A percentile compares a stretch with the other conserved stretches of the same genome.
Evolutionary conservation across 2,329 filamentous ascomycete species (phyloP).

Genomic region (Parastagonospora avenae): DNA sequence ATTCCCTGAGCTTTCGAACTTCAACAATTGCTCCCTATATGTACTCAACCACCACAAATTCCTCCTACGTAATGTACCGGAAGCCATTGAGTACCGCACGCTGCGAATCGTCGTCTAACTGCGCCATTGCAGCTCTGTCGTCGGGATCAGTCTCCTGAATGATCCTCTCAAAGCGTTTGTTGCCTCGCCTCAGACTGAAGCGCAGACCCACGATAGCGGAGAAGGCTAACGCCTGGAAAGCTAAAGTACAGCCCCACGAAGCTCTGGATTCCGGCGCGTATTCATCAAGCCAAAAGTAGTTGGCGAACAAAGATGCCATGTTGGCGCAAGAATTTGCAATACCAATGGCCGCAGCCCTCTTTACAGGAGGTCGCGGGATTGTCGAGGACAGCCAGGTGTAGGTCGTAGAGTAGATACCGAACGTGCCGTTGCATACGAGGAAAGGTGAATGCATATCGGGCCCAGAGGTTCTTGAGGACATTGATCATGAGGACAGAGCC

Average conservation of each 20-base stretch:
- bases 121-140: background rate
- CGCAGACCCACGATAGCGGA: background rate
- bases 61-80: background rate
- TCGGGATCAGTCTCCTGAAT: background rate
- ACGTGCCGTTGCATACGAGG: background rate
- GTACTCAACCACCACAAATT: too few relatives aligned
- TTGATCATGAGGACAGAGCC: background rate
- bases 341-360: background rate
- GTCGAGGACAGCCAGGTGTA: background rate
- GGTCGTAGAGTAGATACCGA: background rate
- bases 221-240: background rate
- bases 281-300: background rate
- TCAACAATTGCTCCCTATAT: too few relatives aligned
- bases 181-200: background rate
- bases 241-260: background rate
- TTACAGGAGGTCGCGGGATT: background rate
- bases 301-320: background rate
- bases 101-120: background rate
- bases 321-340: background rate
- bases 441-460: background rate
- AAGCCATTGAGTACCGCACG: background rate
- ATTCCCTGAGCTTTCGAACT: too few relatives aligned
- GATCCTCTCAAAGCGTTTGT: background rate
- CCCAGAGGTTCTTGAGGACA: background rate
- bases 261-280: background rate